Percentiles rank a stretch among this genome's conserved stretches.
phyloP scores from a whole-genome alignment of 1,284 basidiomycete species.

The Caloboletus firmus region DNA sequence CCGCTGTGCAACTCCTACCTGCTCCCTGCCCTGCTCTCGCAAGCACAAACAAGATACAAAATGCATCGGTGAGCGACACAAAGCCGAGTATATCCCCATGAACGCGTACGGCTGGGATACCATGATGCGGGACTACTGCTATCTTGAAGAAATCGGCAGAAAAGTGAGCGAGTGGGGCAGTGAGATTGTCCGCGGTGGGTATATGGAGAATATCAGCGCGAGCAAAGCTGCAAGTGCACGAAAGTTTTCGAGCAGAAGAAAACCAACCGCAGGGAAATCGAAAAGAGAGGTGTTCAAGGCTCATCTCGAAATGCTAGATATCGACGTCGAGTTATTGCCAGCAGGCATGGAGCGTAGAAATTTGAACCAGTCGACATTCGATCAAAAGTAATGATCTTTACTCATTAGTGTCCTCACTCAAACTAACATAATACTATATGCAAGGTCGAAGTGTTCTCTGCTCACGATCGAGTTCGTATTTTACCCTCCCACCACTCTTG shows the following conservation, averaged over 20 bases:
- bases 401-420: constrained; percentile 4
- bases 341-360: constrained; percentile 80
- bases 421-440: constrained; percentile 5
- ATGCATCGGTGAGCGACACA: constrained; percentile 76
- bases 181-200: constrained; percentile 61
- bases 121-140: constrained; percentile 84
- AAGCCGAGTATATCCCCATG: constrained; percentile 73
- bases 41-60: constrained; percentile 64
- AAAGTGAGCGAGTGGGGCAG: constrained; percentile 69
- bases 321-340: constrained; percentile 76
- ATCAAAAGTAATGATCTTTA: constrained; percentile 58
- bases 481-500: constrained; percentile 48
- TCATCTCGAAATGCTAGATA: constrained; percentile 63
- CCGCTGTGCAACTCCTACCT: constrained; percentile 67
- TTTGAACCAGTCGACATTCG: constrained; percentile 78
- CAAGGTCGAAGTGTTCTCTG: constrained; percentile 64
- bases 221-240: constrained; percentile 19
- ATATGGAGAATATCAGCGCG: constrained; percentile 19
- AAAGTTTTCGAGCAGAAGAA: constrained; percentile 19
- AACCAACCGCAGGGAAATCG: constrained; percentile 16
- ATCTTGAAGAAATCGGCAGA: constrained; percentile 77
- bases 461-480: constrained; percentile 74
- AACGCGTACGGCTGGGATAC: constrained; percentile 78
- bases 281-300: constrained; percentile 63
- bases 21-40: constrained; percentile 72